Evolutionary conservation across 2,329 filamentous ascomycete species (phyloP).

Genomic region (Botrytis pseudocinerea): DNA sequence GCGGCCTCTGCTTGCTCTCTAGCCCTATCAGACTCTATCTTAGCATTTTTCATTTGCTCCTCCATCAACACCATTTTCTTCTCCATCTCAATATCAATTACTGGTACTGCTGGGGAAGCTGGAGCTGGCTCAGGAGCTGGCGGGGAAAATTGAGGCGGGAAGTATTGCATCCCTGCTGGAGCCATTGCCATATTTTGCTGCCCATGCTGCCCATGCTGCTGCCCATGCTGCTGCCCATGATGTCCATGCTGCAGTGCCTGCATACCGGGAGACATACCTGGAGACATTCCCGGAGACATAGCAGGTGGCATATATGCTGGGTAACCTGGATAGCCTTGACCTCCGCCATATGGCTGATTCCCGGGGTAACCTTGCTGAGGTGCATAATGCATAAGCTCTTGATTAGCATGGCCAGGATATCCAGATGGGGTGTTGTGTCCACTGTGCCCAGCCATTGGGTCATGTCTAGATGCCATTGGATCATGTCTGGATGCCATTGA

Average conservation of each 20-base stretch:
- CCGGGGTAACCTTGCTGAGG: conserved; percentile 29
- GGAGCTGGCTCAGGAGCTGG: conserved; percentile 33
- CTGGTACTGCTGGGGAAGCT: conserved; percentile 15
- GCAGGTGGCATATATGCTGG: conserved; percentile 30
- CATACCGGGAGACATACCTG: conserved; percentile 8
- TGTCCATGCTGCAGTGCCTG: conserved; percentile 17
- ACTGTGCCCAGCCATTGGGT: conserved; percentile 44
- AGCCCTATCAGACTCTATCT: conserved; percentile 38
- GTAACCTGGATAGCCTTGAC: conserved; percentile 33
- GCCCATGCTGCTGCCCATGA: conserved; percentile 3
- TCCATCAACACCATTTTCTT: conserved; percentile 63
- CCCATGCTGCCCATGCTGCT: conserved; percentile 3
- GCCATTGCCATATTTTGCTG: conserved; percentile 21
- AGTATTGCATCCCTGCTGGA: conserved; percentile 29
- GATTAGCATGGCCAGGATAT: conserved; percentile 30
- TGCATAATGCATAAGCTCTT: conserved; percentile 41
- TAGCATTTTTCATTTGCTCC: conserved; percentile 52
- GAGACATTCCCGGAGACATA: conserved; percentile 23
- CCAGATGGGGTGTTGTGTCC: conserved; percentile 33
- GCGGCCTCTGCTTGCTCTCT: conserved; percentile 45
- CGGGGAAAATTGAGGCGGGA: conserved; percentile 33
- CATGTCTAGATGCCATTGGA: conserved; percentile 41
- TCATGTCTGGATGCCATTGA: conserved; percentile 46
- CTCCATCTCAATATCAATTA: conserved; percentile 41
- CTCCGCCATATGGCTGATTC: conserved; percentile 10